These are phyloP conservation scores for Pyrenochaeta sp. DNA, from an alignment of 2,329 filamentous ascomycete species.

Conservation along the genomic window DNA sequence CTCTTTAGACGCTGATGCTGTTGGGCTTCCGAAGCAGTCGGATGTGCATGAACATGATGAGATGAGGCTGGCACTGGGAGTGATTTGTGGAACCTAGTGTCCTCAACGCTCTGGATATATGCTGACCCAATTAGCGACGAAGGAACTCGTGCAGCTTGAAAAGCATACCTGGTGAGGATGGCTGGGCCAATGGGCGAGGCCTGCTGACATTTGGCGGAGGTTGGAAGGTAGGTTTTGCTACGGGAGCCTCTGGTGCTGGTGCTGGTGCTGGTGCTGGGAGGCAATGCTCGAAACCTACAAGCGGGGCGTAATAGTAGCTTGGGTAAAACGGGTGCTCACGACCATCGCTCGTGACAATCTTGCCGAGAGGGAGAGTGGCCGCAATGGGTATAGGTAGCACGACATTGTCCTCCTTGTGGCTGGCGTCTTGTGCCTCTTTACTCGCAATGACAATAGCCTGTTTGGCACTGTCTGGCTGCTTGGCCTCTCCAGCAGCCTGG, in stretches of 20 bases:
- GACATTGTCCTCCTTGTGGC: constrained; percentile 11
- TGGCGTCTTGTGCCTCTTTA: no score
- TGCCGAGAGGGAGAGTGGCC: constrained; percentile 12
- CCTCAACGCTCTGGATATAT: no score
- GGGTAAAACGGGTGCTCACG: constrained; percentile 16
- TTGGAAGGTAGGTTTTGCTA: constrained; percentile 1
- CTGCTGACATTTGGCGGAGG: not conserved
- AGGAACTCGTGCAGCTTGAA: no score
- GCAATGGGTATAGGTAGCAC: constrained; percentile 29
- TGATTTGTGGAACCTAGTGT: no score
- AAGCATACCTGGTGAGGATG: constrained; percentile 14
- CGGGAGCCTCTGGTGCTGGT: not conserved
- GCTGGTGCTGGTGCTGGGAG: no score
- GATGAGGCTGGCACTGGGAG: no score
- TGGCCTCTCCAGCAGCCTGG: not conserved
- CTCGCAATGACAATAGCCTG: no score
- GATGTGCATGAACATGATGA: not conserved
- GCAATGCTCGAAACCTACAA: constrained; percentile 36
- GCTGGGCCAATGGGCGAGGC: not conserved
- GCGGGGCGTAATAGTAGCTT: constrained; percentile 23
- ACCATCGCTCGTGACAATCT: constrained; percentile 28
- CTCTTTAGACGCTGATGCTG: constrained; percentile 22
- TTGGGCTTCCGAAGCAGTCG: not conserved
- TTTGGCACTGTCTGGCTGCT: constrained; percentile 2
- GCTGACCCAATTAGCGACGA: constrained; percentile 15